These are phyloP conservation scores for Phytophthora pinifolia DNA, from an alignment of 352 stramenopile genomes.

Conservation along the genomic window DNA sequence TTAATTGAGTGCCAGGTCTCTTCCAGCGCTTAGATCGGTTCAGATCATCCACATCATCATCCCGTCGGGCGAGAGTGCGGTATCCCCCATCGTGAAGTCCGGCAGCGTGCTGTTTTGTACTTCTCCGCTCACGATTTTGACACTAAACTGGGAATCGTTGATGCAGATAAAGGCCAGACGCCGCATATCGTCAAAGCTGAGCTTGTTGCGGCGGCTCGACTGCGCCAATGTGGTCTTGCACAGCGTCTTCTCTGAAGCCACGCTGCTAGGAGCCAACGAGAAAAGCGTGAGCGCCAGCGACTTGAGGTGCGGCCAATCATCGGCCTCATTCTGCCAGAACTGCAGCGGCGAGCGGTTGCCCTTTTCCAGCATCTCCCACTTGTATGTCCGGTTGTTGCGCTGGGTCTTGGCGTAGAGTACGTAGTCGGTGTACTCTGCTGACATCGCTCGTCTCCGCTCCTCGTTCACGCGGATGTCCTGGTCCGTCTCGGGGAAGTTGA, in stretches of 20 bases:
- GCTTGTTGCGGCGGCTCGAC: conserved; percentile 71
- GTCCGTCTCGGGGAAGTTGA: conserved; percentile 76
- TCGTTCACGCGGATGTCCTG: conserved; percentile 64
- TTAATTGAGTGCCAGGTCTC: no score
- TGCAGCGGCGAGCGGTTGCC: conserved; percentile 72
- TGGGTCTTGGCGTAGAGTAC: conserved; percentile 85
- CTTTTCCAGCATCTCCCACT: conserved; percentile 87
- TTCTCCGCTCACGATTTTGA: conserved; percentile 40
- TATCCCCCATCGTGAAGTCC: conserved; percentile 72
- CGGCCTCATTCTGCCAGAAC: conserved; percentile 77
- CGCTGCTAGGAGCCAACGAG: conserved; percentile 70
- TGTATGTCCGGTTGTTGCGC: conserved; percentile 75
- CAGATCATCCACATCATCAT: conserved; percentile 92
- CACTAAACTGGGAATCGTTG: conserved; percentile 77
- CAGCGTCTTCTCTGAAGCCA: conserved; percentile 69
- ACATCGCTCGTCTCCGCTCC: conserved; percentile 68
- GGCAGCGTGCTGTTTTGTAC: conserved; percentile 61
- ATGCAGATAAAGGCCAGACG: conserved; percentile 82
- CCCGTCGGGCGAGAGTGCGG: conserved; percentile 65
- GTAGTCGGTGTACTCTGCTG: conserved; percentile 76
- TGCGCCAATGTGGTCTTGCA: conserved; percentile 67
- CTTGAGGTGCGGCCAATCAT: conserved; percentile 81
- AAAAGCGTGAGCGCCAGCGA: conserved; percentile 75
- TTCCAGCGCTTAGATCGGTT: conserved; percentile 2
- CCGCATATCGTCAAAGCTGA: conserved; percentile 71